These are phyloP conservation scores for Liriodendron chinense DNA, from an alignment of 164 flowering plant genomes.

Conservation along the genomic window DNA sequence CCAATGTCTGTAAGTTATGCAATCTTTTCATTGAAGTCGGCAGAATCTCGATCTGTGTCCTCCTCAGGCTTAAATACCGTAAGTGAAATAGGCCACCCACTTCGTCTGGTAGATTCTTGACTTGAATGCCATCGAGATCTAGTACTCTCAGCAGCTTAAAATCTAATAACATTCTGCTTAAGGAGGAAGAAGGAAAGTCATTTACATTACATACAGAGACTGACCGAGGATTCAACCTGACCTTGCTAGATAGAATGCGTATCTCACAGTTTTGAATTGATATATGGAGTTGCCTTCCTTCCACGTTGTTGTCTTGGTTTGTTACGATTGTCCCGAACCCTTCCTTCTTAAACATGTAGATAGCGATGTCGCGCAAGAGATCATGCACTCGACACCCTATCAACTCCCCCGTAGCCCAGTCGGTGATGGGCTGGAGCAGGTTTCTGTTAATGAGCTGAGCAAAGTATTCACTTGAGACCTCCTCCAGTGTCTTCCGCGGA, in stretches of 20 bases:
- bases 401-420: too few species aligned
- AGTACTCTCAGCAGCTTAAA: slow-evolving; percentile 30
- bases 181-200: neutral
- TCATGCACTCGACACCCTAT: slow-evolving; percentile 37
- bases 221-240: slow-evolving; percentile 22
- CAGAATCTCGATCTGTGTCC: slow-evolving; percentile 7
- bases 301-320: neutral
- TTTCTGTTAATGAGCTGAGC: slow-evolving; percentile 37
- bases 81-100: slow-evolving; percentile 26
- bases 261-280: slow-evolving; percentile 17
- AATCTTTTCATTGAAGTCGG: slow-evolving; percentile 39
- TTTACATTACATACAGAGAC: slow-evolving; percentile 18
- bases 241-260: slow-evolving; percentile 7
- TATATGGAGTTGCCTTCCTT: slow-evolving; percentile 17
- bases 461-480: slow-evolving; percentile 44
- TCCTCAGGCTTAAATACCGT: slow-evolving; percentile 33
- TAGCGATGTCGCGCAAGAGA: slow-evolving; percentile 37
- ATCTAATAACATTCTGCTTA: slow-evolving; percentile 6
- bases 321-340: neutral
- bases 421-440: slow-evolving; percentile 26
- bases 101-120: slow-evolving; percentile 23
- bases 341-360: slow-evolving; percentile 24
- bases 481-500: slow-evolving; percentile 38
- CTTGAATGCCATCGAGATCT: slow-evolving; percentile 25
- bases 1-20: slow-evolving; percentile 34